Percentiles rank a stretch among this genome's conserved stretches.
Conservation (phyloP, 2,329 filamentous ascomycete genomes). For the Penicillium thymicola region DNA sequence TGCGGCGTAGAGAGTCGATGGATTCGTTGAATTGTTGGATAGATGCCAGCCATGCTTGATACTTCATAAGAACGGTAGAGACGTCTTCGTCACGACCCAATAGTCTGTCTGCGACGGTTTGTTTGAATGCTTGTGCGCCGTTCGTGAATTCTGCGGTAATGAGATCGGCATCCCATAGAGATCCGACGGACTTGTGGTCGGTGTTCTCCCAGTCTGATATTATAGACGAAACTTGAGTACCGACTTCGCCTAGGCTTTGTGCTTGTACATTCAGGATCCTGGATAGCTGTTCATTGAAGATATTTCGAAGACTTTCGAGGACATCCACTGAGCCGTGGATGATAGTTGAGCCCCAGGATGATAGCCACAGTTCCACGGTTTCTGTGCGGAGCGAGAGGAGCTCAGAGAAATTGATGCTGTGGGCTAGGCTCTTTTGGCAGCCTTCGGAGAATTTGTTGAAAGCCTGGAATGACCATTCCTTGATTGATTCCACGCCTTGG, state of each 20-base stretch:
- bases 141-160: slow-evolving; percentile 63
- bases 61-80: slow-evolving; percentile 59
- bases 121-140: slow-evolving; percentile 66
- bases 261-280: slow-evolving; percentile 62
- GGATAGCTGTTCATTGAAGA: slow-evolving; percentile 66
- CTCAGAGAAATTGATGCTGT: slow-evolving; percentile 63
- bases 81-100: slow-evolving; percentile 70
- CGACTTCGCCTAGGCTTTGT: slow-evolving; percentile 62
- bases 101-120: slow-evolving; percentile 64
- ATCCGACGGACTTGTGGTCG: slow-evolving; percentile 49
- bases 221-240: slow-evolving; percentile 60
- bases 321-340: slow-evolving; percentile 56
- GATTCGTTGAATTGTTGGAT: slow-evolving; percentile 52
- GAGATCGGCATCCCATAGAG: slow-evolving; percentile 66
- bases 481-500: slow-evolving; percentile 60
- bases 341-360: slow-evolving; percentile 60
- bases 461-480: slow-evolving; percentile 61
- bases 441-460: slow-evolving; percentile 61
- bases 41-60: slow-evolving; percentile 69
- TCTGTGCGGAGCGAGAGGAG: slow-evolving; percentile 68
- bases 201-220: slow-evolving; percentile 60
- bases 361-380: slow-evolving; percentile 72
- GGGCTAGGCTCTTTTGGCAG: slow-evolving; percentile 57
- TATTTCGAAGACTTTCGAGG: slow-evolving; percentile 64
- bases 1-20: slow-evolving; percentile 35